phyloP scores from a whole-genome alignment of 208 protist species.

The Polymyxa betae region DNA sequence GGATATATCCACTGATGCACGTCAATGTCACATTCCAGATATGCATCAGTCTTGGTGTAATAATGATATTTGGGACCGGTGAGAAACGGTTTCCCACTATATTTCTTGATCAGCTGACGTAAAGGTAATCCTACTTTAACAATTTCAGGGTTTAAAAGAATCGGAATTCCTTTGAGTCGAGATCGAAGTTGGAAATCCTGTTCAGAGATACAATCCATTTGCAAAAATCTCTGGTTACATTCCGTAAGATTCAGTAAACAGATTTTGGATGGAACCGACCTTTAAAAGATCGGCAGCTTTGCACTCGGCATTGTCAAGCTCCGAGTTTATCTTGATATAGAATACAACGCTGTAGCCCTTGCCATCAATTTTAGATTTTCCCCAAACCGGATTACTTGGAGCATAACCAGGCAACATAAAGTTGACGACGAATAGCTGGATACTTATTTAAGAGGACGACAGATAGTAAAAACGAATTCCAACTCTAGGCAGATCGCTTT shows the following conservation, averaged over 20 bases:
- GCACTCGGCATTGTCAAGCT: background rate
- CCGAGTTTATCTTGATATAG: background rate
- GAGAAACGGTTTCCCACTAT: conserved; percentile 8
- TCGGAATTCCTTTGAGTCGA: conserved; percentile 34
- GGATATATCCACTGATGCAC: conserved; percentile 36
- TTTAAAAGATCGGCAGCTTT: background rate
- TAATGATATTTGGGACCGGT: conserved; percentile 28
- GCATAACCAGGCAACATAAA: conserved; percentile 22
- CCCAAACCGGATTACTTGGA: conserved; percentile 37
- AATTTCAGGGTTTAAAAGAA: background rate
- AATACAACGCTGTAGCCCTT: conserved; percentile 38
- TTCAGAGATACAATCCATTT: conserved; percentile 11
- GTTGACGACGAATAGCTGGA: conserved; percentile 24
- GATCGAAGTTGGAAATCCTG: background rate
- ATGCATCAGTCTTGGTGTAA: background rate
- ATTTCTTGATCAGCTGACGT: conserved; percentile 20
- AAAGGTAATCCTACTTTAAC: background rate
- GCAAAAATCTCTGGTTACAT: conserved; percentile 21
- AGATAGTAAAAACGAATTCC: background rate
- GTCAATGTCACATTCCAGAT: conserved; percentile 45
- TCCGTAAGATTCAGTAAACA: background rate
- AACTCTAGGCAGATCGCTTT: background rate
- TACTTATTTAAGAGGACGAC: background rate
- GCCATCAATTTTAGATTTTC: conserved; percentile 10
- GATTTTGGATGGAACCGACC: background rate